Base-by-base conservation (phyloP, 805 yeast species). In the Nakazawaea wyomingensis region DNA sequence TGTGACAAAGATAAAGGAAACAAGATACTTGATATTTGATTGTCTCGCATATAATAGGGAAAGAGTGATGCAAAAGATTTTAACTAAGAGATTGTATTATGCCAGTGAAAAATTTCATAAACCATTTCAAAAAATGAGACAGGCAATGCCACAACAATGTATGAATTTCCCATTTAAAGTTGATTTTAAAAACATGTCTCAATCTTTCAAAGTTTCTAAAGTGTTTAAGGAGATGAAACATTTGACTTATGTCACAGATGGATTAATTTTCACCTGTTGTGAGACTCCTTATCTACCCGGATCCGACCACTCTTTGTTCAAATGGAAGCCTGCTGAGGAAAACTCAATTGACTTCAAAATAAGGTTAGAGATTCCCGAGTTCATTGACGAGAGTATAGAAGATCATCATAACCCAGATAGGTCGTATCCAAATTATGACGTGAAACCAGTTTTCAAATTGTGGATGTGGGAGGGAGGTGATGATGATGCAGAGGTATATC, bases 251-350 rank as follows among this genome's bases (percentile, higher is more conserved):
- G 84, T 85, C 45, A 81, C 93, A 3, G 99, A 93, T 65, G 99
- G 99, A 1, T 72, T 93, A 21, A 87, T 93, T 47, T 86, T 89
- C 61, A 93, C 99, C 2, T 87, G 96, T 50, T 84, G 95, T 34
- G 87, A 80, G 41, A 78, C 91, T 1, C 95, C 96, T 0, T 93
- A 93, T 62, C 70, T 78, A 3, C 78, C 82, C 49, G 98, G 98
- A 11, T 91, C 98, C 1, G 98, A 93, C 60, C 73, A 78, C 0
- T 78, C 88, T 5, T 68, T 93, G 39, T 65, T 93, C 43, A 93
- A 95, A 63, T 93, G 99, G 99, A 93, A 93, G 57, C 98, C 99
- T 2, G 87, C 95, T 10, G 86, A 86, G 49, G 99, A 91, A 61
- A 95, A 93, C 54, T 84, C 97, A 0, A 78, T 95, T 34, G 99